A percentile compares a stretch with the other conserved stretches of the same genome.
Evolutionary conservation across 2,329 filamentous ascomycete species (phyloP).

Genomic region (Colletotrichum abscissum): DNA sequence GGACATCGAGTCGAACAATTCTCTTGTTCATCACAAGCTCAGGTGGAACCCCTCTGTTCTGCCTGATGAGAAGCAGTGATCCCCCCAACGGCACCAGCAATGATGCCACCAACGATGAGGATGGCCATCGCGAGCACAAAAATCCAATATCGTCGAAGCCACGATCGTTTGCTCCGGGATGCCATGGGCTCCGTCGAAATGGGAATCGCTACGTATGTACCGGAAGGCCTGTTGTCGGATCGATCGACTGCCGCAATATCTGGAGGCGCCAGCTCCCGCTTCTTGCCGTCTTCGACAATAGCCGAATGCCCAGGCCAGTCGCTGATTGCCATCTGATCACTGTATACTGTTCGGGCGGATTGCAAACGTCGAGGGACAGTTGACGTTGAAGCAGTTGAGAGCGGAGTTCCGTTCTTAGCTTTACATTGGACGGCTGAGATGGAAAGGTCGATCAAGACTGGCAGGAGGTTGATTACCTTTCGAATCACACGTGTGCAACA

Average conservation of each 20-base stretch:
- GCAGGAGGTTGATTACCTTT: neutral
- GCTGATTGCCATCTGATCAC: neutral
- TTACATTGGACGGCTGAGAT: neutral
- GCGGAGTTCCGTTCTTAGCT: neutral
- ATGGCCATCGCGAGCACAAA: conserved; percentile 28
- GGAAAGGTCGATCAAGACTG: neutral
- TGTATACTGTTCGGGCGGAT: neutral
- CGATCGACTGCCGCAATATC: neutral
- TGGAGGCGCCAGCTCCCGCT: neutral
- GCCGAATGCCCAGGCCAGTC: conserved; percentile 11
- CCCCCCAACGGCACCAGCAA: conserved; percentile 23
- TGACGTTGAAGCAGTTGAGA: neutral
- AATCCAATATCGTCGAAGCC: conserved; percentile 29
- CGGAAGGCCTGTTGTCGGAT: conserved; percentile 5
- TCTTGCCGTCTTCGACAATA: neutral
- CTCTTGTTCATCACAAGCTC: neutral
- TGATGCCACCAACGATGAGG: conserved; percentile 21
- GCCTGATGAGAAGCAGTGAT: conserved; percentile 16
- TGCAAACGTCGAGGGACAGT: neutral
- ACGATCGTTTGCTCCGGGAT: neutral
- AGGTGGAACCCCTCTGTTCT: neutral
- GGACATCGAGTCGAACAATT: neutral
- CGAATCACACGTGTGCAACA: neutral
- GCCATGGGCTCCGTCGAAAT: neutral
- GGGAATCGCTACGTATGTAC: conserved; percentile 21